Conservation (phyloP, 345 rosid genomes). For the Aethionema arabicum region DNA sequence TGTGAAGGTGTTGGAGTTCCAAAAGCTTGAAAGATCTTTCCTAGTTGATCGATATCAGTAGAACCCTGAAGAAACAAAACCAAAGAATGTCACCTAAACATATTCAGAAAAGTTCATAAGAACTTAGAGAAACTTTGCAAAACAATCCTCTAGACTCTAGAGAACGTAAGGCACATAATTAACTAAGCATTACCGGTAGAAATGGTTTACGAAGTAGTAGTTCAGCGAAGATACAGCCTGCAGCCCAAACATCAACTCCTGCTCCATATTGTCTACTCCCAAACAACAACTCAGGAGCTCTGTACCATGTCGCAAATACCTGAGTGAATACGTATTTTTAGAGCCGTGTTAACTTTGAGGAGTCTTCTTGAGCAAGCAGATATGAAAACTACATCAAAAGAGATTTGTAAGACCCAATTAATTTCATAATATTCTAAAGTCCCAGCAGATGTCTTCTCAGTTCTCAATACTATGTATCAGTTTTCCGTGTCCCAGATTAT, state of each 20-base stretch:
- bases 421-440: background rate
- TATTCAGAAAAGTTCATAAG: too few species aligned
- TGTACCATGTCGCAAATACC: conserved; percentile 69
- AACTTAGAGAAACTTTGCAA: background rate
- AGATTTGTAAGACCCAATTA: conserved; percentile 16
- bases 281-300: conserved; percentile 60
- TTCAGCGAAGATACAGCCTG: conserved; percentile 63
- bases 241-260: conserved; percentile 70
- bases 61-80: conserved; percentile 39
- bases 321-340: conserved; percentile 20
- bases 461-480: background rate
- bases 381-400: conserved; percentile 2
- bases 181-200: conserved; percentile 39
- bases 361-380: conserved; percentile 9
- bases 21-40: conserved; percentile 56
- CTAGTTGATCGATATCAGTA: conserved; percentile 59
- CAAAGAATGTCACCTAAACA: background rate
- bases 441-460: too few species aligned
- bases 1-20: conserved; percentile 56
- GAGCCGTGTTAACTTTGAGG: background rate
- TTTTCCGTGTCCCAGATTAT: background rate
- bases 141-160: background rate
- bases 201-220: conserved; percentile 55
- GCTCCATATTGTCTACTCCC: conserved; percentile 58
- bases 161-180: too few species aligned